Base-by-base conservation (phyloP, 1,284 basidiomycete species). In the Ganoderma multipileum region DNA sequence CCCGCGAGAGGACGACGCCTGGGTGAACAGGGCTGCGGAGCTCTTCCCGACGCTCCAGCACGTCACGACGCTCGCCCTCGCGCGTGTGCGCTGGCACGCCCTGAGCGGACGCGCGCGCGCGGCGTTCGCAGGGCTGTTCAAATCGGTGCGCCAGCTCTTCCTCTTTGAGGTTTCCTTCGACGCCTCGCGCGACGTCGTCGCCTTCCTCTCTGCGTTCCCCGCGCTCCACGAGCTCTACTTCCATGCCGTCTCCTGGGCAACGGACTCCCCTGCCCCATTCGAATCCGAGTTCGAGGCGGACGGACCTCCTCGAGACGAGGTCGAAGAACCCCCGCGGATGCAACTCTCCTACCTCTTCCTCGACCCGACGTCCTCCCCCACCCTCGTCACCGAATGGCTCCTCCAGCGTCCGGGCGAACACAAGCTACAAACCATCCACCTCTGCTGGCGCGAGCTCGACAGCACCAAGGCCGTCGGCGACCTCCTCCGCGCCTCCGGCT, bases 371-470 rank as follows among this genome's bases (percentile, higher is more conserved):
- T 79, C 77, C 3, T 79, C 77, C 33, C 77, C 77, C 7, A 79
- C 77, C 11, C 72, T 79, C 38, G 77, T 79, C 54, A 78, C 76
- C 26, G 77, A 79, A 61, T 79, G 77, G 77, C 69, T 79, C 18
- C 68, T 79, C 61, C 73, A 72, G 61, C 77, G 76, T 59, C 76
- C 76, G 2, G 74, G 72, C 28, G 75, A 77, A 62, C 73, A 76
- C 66, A 72, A 44, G 33, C 72, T 79, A 44, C 72, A 77, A 50
- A 74, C 75, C 14, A 78, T 79, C 70, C 78, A 79, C 70, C 76
- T 79, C 64, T 78, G 78, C 74, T 79, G 78, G 78, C 72, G 76
- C 54, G 78, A 79, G 61, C 72, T 79, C 58, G 75, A 77, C 61
- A 74, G 74, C 69, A 75, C 75, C 50, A 73, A 76, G 65, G 68